Conservation (phyloP, 1,284 basidiomycete species). For the Rhodotorula sp. region DNA sequence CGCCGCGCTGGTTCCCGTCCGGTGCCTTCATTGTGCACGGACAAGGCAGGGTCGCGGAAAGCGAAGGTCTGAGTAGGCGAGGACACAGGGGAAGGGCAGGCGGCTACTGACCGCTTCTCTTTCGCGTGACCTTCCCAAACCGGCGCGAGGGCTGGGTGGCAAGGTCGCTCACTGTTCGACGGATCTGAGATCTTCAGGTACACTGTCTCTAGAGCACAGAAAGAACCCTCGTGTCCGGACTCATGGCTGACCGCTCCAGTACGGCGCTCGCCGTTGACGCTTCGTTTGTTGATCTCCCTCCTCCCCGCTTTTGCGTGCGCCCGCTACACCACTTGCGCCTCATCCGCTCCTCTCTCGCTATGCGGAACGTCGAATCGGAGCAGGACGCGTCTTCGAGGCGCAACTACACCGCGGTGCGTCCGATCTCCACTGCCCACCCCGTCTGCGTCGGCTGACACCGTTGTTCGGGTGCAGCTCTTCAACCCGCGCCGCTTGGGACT, state of each 20-base stretch:
- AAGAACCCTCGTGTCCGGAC: too few species aligned
- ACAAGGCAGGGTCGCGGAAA: too few species aligned
- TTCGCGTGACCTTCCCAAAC: not conserved
- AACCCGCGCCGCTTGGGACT: slow-evolving; percentile 6
- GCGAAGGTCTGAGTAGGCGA: too few species aligned
- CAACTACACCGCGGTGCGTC: not conserved
- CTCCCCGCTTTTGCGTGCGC: too few species aligned
- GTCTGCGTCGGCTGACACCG: not conserved
- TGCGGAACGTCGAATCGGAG: not conserved
- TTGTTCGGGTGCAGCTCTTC: slow-evolving; percentile 4
- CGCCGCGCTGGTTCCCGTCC: too few species aligned
- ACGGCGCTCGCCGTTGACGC: too few species aligned
- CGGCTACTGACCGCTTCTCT: not conserved
- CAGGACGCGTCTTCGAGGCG: not conserved
- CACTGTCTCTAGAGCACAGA: not conserved
- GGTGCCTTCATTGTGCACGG: too few species aligned
- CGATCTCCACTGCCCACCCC: not conserved
- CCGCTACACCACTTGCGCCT: not conserved
- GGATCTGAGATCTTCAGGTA: too few species aligned
- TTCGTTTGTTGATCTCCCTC: too few species aligned
- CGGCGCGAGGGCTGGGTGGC: not conserved
- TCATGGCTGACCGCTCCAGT: too few species aligned
- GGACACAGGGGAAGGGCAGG: too few species aligned
- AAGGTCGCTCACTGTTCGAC: too few species aligned
- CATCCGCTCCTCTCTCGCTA: not conserved